These are phyloP conservation scores for Paspalum vaginatum DNA, from an alignment of 176 grass and related monocot genomes.

Conservation along the genomic window DNA sequence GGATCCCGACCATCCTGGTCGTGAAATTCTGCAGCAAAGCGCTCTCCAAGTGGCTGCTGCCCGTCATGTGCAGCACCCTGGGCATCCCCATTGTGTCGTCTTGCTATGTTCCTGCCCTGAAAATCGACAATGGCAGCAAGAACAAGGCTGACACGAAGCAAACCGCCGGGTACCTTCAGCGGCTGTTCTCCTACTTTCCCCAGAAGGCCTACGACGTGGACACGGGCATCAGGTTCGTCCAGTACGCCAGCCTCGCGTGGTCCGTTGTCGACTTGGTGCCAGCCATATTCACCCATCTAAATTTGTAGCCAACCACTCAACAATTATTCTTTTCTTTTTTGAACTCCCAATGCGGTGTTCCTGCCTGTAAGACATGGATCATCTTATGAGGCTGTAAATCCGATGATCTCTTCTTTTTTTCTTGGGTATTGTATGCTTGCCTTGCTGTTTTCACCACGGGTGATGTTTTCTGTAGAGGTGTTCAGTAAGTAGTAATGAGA, in stretches of 20 bases:
- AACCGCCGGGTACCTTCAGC: constrained; percentile 59
- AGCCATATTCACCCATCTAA: constrained; percentile 66
- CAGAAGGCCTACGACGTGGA: constrained; percentile 89
- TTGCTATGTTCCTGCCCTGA: constrained; percentile 83
- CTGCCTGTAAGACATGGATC: constrained; percentile 1
- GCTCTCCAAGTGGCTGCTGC: constrained; percentile 89
- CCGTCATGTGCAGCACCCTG: constrained; percentile 84
- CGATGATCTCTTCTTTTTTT: not conserved
- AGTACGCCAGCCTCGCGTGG: constrained; percentile 91
- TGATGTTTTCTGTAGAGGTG: constrained; percentile 38
- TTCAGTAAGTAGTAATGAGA: not conserved
- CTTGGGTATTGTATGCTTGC: constrained; percentile 14
- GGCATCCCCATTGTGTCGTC: constrained; percentile 79
- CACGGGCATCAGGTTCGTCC: constrained; percentile 89
- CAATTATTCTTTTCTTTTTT: not conserved
- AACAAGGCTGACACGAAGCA: constrained; percentile 53
- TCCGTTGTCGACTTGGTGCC: constrained; percentile 92
- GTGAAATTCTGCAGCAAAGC: constrained; percentile 98
- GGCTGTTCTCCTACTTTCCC: constrained; percentile 60
- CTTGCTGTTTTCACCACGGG: constrained; percentile 12
- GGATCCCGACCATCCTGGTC: constrained; percentile 76
- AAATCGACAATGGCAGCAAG: constrained; percentile 46
- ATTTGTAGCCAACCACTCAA: constrained; percentile 47
- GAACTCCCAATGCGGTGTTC: not conserved
- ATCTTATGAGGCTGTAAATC: constrained; percentile 48